Conservation (phyloP, 1,284 basidiomycete species). For the Neotropicomus parvogracilis region DNA sequence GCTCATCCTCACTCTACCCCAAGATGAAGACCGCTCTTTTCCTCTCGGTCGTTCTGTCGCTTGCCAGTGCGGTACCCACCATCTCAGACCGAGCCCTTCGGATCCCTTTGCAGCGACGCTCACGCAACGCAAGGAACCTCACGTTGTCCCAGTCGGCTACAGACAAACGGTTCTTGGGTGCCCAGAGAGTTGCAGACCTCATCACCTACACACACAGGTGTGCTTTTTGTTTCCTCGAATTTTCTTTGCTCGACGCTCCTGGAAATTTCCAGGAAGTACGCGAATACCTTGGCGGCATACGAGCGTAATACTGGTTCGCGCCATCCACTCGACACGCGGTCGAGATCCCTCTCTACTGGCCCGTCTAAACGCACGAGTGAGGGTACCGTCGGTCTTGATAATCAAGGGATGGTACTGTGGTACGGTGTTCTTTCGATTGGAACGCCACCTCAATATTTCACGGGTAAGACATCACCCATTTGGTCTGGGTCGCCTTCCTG, state of each 20-base stretch:
- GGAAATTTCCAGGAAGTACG: conserved; percentile 31
- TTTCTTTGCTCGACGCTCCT: not conserved
- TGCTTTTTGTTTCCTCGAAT: not conserved
- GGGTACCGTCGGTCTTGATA: conserved; percentile 19
- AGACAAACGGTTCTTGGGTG: not conserved
- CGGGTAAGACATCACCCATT: conserved; percentile 13
- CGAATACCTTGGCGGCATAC: conserved; percentile 34
- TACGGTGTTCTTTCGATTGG: conserved; percentile 39
- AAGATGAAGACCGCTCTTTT: conserved; percentile 8
- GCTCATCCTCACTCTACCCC: not conserved
- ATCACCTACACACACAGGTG: conserved; percentile 11
- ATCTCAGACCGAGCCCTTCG: conserved; percentile 6
- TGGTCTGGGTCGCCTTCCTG: not conserved
- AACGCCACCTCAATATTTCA: conserved; percentile 34
- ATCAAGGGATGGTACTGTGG: conserved; percentile 26
- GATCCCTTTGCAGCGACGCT: conserved; percentile 14
- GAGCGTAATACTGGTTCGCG: conserved; percentile 37
- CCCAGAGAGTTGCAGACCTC: not conserved
- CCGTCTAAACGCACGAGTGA: conserved; percentile 5
- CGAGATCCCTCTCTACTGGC: not conserved
- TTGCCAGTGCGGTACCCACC: conserved; percentile 11
- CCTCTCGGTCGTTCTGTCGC: conserved; percentile 3
- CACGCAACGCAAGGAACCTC: not conserved
- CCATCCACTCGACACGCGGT: conserved; percentile 30
- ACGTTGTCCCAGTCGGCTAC: not conserved